These are phyloP conservation scores for Schizothecium vesticola DNA, from an alignment of 495 filamentous ascomycete species.

Conservation along the genomic window DNA sequence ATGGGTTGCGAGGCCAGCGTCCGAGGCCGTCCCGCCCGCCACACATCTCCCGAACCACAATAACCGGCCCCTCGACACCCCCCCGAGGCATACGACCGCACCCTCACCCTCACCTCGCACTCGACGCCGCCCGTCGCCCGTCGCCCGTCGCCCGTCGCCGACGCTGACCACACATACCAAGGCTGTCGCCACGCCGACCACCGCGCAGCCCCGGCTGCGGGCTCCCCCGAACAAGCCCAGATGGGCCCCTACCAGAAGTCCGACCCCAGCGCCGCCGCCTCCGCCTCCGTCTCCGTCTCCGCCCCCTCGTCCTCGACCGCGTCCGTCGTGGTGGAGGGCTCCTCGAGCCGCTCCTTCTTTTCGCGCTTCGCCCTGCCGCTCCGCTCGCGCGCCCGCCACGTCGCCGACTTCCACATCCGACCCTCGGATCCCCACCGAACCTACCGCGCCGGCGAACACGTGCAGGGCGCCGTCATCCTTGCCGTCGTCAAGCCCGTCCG, in stretches of 20 bases:
- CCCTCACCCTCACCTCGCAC: neutral
- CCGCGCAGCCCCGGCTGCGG: slow-evolving; percentile 8
- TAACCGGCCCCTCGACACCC: slow-evolving; percentile 4
- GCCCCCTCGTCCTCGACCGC: slow-evolving; percentile 7
- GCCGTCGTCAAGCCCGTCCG: slow-evolving; percentile 75
- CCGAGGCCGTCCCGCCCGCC: slow-evolving; percentile 14
- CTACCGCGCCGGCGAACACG: slow-evolving; percentile 62
- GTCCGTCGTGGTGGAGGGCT: slow-evolving; percentile 27
- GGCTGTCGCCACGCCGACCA: slow-evolving; percentile 8
- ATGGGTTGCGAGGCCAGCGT: slow-evolving; percentile 15
- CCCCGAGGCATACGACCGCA: neutral
- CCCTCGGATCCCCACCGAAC: slow-evolving; percentile 84
- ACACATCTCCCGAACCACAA: neutral
- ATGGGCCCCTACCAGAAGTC: slow-evolving; percentile 34
- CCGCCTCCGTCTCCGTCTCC: slow-evolving; percentile 11
- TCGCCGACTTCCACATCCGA: slow-evolving; percentile 76
- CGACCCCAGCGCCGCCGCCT: slow-evolving; percentile 29
- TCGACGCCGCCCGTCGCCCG: neutral
- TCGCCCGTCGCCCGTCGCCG: neutral
- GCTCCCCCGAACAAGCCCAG: slow-evolving; percentile 23
- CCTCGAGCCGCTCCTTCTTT: slow-evolving; percentile 38
- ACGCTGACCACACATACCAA: neutral
- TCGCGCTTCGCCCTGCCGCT: slow-evolving; percentile 51
- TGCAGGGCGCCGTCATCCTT: slow-evolving; percentile 70
- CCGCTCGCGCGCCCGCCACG: slow-evolving; percentile 59